Evolutionary conservation across 305 asterid species (phyloP), one percentile per base, ranked within the genome.

Genomic region (Fraxinus ornus): DNA sequence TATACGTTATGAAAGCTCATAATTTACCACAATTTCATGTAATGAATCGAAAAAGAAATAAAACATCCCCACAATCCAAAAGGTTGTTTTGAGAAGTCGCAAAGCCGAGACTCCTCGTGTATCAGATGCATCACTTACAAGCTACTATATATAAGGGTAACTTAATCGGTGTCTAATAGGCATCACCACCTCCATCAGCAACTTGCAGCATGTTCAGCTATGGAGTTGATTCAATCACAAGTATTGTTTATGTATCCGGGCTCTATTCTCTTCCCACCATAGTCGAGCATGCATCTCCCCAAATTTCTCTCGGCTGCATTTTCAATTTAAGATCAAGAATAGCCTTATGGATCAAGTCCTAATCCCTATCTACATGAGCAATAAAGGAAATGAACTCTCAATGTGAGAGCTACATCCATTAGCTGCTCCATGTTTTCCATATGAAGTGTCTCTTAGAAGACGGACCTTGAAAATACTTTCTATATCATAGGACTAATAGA

Each of bases 221-320:
- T 21, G 57, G 2, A 4, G 28, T 76, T n/a, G 36, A 15, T 68
- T 41, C 77, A 24, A 78, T 92, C 91, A 93, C 85, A 95, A 83
- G 88, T 92, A 94, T 64, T 92, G 97, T 76, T 89, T 92, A 77
- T 94, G 97, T 88, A 95, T 86, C 89, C 99, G 90, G 52, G 91
- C 92, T 81, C 95, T 82, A 79, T 94, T 95, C 88, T 94, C 97
- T 83, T 94, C 99, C 99, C 99, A 95, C 99, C 99, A 95, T 47
- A 91, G 73, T 86, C 90, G 87, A 13, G 98, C 98, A 78, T 95
- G 97, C 88, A 91, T 82, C 88, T 95, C 99, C 79, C 95, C 95
- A 22, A 94, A 92, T 80, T 91, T 94, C 86, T 95, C 99, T 60
- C 98, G 95, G 92, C 99, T 95, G 94, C 85, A 49, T 76, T 60